These are phyloP conservation scores for Calocybe indica DNA, from an alignment of 768 basidiomycete genomes.

Conservation along the genomic window DNA sequence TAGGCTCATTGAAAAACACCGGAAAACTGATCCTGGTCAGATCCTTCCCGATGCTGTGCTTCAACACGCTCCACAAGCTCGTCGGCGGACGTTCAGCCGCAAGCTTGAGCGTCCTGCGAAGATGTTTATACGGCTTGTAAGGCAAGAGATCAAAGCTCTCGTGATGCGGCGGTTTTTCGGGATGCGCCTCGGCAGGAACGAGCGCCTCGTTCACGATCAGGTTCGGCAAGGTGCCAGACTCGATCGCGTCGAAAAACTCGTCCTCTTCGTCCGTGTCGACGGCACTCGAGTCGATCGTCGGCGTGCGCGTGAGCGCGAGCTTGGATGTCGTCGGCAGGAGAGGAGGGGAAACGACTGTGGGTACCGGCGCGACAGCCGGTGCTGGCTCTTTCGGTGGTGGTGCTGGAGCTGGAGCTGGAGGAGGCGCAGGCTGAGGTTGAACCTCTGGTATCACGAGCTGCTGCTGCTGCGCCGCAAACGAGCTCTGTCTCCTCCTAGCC, in stretches of 20 bases:
- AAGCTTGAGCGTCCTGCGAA: constrained; percentile 58
- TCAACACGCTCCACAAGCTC: constrained; percentile 92
- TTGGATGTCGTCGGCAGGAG: background rate
- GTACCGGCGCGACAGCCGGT: background rate
- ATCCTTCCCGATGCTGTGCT: constrained; percentile 94
- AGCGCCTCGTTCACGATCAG: constrained; percentile 64
- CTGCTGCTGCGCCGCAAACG: constrained; percentile 4
- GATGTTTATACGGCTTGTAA: constrained; percentile 54
- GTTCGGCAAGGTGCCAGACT: constrained; percentile 72
- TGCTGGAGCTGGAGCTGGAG: background rate
- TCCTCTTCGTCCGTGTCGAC: constrained; percentile 77
- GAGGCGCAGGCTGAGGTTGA: background rate
- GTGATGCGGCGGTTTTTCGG: constrained; percentile 8
- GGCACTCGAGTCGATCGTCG: constrained; percentile 17
- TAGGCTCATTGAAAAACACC: constrained; percentile 90
- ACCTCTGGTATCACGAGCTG: background rate
- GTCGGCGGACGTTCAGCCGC: constrained; percentile 81
- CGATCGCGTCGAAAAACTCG: constrained; percentile 97
- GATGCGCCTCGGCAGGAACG: constrained; percentile 28
- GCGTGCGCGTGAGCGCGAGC: background rate
- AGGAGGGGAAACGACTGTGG: background rate
- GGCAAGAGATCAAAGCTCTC: constrained; percentile 6
- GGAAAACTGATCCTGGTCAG: constrained; percentile 94
- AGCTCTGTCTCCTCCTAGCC: constrained; percentile 15
- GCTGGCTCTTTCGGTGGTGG: background rate